Evolutionary conservation across 116 monocot species (phyloP), one percentile per base, ranked within the genome.

Genomic region (Zostera marina): DNA sequence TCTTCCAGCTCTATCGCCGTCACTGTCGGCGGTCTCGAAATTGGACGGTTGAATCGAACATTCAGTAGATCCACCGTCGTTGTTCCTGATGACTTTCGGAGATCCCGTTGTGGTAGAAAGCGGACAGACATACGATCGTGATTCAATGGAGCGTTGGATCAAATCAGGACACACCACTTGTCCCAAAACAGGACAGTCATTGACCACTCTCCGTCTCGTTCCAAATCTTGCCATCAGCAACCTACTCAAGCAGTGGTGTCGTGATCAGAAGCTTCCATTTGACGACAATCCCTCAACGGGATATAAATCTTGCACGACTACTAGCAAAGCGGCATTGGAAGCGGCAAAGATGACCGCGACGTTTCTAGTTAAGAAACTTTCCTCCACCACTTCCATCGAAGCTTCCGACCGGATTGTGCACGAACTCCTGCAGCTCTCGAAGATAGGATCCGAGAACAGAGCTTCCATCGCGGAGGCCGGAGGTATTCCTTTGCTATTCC

Each of bases 111-210:
- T 94, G 42, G 88, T 73, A 40, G 79, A 81, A 2, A 94, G 76
- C 59, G 94, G 94, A 2, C 94, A 94, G 85, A 94, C 88, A 0
- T 94, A 88, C 81, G 94, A 94, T 57, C 70, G 79, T 2, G 77
- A 69, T 9, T 88, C 88, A 21, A 93, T 93, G 62, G 44, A 39
- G 47, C 56, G 52, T 13, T 88, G 88, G 88, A 73, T 94, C 64
- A 63, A 58, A 10, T 73, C 94, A 15, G 94, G 84, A n/a, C 81
- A 80, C 57, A 63, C 72, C 47, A 88, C 94, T 15, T 94, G 94
- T n/a, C n/a, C n/a, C n/a, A n/a, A n/a, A n/a, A n/a, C n/a, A n/a
- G n/a, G n/a, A n/a, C n/a, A n/a, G n/a, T 43, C 57, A 9, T 60
- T 87, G 3, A 49, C 64, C 15, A 56, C 73, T 59, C 9, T 66